A percentile compares a stretch with the other conserved stretches of the same genome.
Evolutionary conservation across 148 eudicot species (phyloP).

Genomic region (Chenopodium formosanum): DNA sequence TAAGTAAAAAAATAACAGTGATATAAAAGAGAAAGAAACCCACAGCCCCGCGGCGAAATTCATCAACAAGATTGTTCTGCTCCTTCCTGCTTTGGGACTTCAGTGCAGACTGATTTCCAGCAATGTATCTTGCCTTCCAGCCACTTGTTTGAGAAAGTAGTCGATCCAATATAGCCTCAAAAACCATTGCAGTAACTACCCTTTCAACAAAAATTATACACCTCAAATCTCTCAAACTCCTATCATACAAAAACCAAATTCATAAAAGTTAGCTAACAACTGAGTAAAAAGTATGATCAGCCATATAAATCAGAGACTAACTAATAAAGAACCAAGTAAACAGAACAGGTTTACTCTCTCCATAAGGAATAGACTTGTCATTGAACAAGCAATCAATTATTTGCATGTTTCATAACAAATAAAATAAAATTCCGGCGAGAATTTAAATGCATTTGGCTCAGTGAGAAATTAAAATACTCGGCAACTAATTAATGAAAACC

Average conservation of each 20-base stretch:
- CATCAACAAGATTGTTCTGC: conserved; percentile 63
- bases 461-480: too few relatives aligned
- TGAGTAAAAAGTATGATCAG: too few relatives aligned
- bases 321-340: too few relatives aligned
- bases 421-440: too few relatives aligned
- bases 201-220: conserved; percentile 87
- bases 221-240: conserved; percentile 52
- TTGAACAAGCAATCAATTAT: too few relatives aligned
- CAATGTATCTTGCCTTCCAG: conserved; percentile 70
- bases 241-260: not conserved
- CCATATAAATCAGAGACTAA: too few relatives aligned
- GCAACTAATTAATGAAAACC: too few relatives aligned
- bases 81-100: conserved; percentile 63
- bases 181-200: conserved; percentile 70
- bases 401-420: too few relatives aligned
- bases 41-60: conserved; percentile 70
- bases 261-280: not conserved
- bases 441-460: too few relatives aligned
- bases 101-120: conserved; percentile 50
- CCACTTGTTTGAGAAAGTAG: conserved; percentile 48
- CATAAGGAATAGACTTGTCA: too few relatives aligned
- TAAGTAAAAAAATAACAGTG: not conserved
- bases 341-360: too few relatives aligned
- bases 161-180: conserved; percentile 46
- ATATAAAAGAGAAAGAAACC: conserved; percentile 6